Percentiles rank a stretch among this genome's conserved stretches.
These are phyloP conservation scores for Claviceps africana DNA, from an alignment of 2,329 filamentous ascomycete genomes.

Conservation along the genomic window DNA sequence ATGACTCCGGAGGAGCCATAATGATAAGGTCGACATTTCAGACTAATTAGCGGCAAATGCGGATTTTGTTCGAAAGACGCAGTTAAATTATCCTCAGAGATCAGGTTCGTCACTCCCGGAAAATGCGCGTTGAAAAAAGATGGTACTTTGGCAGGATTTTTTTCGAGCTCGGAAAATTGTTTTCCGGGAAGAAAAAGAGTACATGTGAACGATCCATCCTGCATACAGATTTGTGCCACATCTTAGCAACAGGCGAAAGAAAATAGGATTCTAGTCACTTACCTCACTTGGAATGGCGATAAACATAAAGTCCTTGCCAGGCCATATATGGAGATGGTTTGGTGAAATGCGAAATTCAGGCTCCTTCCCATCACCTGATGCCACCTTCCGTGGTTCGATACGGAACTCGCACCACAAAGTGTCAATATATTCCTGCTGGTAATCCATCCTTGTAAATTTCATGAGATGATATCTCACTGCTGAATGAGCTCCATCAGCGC, in stretches of 20 bases:
- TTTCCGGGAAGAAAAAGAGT: slow-evolving; percentile 75
- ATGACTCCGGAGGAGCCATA: slow-evolving; percentile 65
- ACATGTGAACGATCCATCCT: slow-evolving; percentile 87
- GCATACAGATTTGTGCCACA: slow-evolving; percentile 8
- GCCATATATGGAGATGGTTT: slow-evolving; percentile 96
- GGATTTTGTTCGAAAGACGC: slow-evolving; percentile 69
- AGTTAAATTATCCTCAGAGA: slow-evolving; percentile 52
- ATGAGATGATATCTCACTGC: slow-evolving; percentile 85
- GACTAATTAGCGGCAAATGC: slow-evolving; percentile 81
- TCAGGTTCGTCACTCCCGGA: slow-evolving; percentile 66
- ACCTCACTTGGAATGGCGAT: slow-evolving; percentile 76
- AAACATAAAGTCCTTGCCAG: slow-evolving; percentile 89
- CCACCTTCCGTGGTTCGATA: slow-evolving; percentile 41
- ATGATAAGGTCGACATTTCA: slow-evolving; percentile 87
- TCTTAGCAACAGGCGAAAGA: slow-evolving; percentile 4
- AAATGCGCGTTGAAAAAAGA: slow-evolving; percentile 73
- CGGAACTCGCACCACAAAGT: slow-evolving; percentile 95
- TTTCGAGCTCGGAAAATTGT: slow-evolving; percentile 55
- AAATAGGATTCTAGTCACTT: slow-evolving; percentile 11
- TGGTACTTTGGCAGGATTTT: slow-evolving; percentile 43
- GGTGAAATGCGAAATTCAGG: slow-evolving; percentile 66
- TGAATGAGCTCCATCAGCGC: slow-evolving; percentile 90
- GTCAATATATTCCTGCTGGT: slow-evolving; percentile 89
- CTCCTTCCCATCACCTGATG: slow-evolving; percentile 15
- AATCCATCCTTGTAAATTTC: slow-evolving; percentile 86